These are phyloP conservation scores for Starmerella vaccinii DNA, from an alignment of 805 yeast species.

Conservation along the genomic window DNA sequence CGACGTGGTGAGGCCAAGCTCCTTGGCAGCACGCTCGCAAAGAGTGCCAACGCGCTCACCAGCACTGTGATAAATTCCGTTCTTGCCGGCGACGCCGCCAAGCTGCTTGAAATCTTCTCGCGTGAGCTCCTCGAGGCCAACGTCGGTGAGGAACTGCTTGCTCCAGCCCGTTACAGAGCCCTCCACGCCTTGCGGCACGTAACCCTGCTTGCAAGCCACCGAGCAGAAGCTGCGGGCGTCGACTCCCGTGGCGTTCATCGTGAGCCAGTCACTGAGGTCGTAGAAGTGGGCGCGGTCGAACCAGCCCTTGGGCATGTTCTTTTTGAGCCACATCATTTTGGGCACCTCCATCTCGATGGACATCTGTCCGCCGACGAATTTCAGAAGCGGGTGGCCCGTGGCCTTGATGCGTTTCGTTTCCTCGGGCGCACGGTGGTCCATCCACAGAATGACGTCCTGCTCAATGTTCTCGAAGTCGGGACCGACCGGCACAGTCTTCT, in stretches of 20 bases:
- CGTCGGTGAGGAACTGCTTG: slow-evolving; percentile 52
- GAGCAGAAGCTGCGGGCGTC: slow-evolving; percentile 86
- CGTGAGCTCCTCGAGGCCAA: slow-evolving; percentile 67
- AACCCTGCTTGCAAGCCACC: slow-evolving; percentile 91
- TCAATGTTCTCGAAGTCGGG: slow-evolving; percentile 66
- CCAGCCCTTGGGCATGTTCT: slow-evolving; percentile 54
- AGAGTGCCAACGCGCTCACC: slow-evolving; percentile 82
- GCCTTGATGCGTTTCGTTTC: slow-evolving; percentile 77
- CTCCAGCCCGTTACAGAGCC: slow-evolving; percentile 86
- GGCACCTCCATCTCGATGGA: slow-evolving; percentile 98
- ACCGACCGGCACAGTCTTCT: slow-evolving; percentile 77
- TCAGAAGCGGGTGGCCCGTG: slow-evolving; percentile 65
- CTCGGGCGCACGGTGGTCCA: slow-evolving; percentile 89
- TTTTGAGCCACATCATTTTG: slow-evolving; percentile 91
- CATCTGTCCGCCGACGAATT: slow-evolving; percentile 95
- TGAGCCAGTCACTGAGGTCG: slow-evolving; percentile 84
- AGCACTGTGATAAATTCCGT: slow-evolving; percentile 69
- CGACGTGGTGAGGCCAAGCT: slow-evolving; percentile 67
- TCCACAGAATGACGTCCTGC: slow-evolving; percentile 89
- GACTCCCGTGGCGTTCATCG: slow-evolving; percentile 79
- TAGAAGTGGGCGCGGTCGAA: slow-evolving; percentile 66
- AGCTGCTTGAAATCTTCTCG: slow-evolving; percentile 65
- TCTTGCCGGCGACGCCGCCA: slow-evolving; percentile 71
- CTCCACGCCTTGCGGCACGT: slow-evolving; percentile 86
- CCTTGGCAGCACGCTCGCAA: slow-evolving; percentile 55